These are phyloP conservation scores for Colletotrichum magnum DNA, from an alignment of 2,329 filamentous ascomycete genomes.

Conservation along the genomic window DNA sequence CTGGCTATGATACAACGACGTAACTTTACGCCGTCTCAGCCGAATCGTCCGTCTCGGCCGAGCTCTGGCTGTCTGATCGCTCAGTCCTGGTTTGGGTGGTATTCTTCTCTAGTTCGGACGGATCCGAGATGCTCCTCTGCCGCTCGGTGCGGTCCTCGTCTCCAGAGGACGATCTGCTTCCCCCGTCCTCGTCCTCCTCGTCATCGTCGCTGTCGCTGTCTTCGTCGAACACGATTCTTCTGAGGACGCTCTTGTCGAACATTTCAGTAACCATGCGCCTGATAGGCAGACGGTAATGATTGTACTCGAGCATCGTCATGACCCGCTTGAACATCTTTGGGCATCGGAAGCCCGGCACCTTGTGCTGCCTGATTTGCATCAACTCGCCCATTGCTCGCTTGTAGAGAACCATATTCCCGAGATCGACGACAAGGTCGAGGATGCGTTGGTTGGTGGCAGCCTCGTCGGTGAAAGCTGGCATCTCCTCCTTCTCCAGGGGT, in stretches of 20 bases:
- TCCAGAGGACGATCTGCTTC: slow-evolving; percentile 55
- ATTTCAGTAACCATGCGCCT: slow-evolving; percentile 93
- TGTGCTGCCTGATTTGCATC: slow-evolving; percentile 81
- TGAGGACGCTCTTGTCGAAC: slow-evolving; percentile 91
- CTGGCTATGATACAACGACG: slow-evolving; percentile 8
- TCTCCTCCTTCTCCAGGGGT: slow-evolving; percentile 58
- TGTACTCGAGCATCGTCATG: slow-evolving; percentile 86
- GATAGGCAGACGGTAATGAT: slow-evolving; percentile 89
- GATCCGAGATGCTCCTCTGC: slow-evolving; percentile 67
- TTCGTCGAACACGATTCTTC: slow-evolving; percentile 86
- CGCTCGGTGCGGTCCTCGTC: slow-evolving; percentile 69
- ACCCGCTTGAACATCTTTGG: slow-evolving; percentile 86
- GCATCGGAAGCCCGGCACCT: slow-evolving; percentile 81
- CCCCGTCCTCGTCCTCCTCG: slow-evolving; percentile 64
- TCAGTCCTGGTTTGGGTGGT: slow-evolving; percentile 8
- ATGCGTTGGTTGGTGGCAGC: slow-evolving; percentile 82
- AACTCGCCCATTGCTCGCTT: slow-evolving; percentile 89
- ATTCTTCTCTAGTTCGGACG: slow-evolving; percentile 34
- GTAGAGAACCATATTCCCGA: slow-evolving; percentile 93
- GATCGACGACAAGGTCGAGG: slow-evolving; percentile 85
- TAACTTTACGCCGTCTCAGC: slow-evolving; percentile 20
- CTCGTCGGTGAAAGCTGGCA: slow-evolving; percentile 66
- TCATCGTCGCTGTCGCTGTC: slow-evolving; percentile 73
- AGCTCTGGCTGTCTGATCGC: slow-evolving; percentile 31
- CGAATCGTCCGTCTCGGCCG: slow-evolving; percentile 28